Evolutionary conservation across 1,139 yeast genomes (phyloP), one percentile per base, ranked within the genome.

Genomic region (Debaryomyces sp.): DNA sequence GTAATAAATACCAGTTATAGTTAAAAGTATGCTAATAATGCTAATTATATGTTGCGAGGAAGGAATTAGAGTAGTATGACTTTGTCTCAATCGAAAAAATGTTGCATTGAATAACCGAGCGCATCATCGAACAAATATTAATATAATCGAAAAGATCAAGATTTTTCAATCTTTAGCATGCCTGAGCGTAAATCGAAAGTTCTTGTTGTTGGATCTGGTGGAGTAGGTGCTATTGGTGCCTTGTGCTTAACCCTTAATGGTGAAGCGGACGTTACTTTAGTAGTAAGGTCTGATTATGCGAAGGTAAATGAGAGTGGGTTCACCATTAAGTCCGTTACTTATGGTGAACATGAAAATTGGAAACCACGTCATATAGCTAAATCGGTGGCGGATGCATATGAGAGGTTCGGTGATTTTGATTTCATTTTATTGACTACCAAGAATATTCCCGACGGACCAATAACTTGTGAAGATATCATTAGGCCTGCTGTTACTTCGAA

Each of bases 171-270:
- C n/a, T 34, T 34, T 6, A 40, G 9, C n/a, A 40, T 40, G 43
- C 4, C 43, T 3, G 17, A 30, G 32, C 8, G 8, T 18, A 40
- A 30, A 21, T 24, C 43, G 6, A 69, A 66, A 42, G 77, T 72
- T 4, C 65, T 75, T 26, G 67, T 74, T 6, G 63, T 75, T 13
- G 80, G 80, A 5, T 62, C 77, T 2, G 80, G 80, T 2, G 80
- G 92, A 24, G 90, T 87, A 2, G 95, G 95, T 13, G 75, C 85
- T 36, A 77, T 87, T 41, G 85, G 86, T 5, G 85, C 91, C 0
- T 76, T 83, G 43, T 79, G 86, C 0, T 71, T 87, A 32, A 77
- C 77, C 47, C 55, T 57, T 39, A 70, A 68, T 39, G 68, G 75
- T 6, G 69, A 71, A 50, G 73, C 79, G 2, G 78, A 77, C 46